These are phyloP conservation scores for Amanita muscaria DNA, from an alignment of 768 basidiomycete species.

Conservation along the genomic window DNA sequence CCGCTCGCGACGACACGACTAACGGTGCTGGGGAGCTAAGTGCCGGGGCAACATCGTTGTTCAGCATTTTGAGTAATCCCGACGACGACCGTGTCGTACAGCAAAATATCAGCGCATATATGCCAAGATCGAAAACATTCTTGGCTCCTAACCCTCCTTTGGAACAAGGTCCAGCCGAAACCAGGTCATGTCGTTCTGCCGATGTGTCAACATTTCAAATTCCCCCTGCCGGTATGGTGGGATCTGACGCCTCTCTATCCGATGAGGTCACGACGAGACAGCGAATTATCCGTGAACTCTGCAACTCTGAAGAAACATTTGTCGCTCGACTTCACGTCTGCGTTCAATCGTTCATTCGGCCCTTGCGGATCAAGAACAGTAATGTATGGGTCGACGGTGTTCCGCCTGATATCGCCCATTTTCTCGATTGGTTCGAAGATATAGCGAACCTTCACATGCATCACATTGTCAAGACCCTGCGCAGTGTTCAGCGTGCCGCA, in stretches of 20 bases:
- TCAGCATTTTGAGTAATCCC: slow-evolving; percentile 28
- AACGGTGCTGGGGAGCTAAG: slow-evolving; percentile 31
- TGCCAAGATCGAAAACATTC: not conserved
- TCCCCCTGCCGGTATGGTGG: too few species aligned
- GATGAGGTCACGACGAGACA: slow-evolving; percentile 12
- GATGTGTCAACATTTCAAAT: not conserved
- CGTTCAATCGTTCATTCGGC: slow-evolving; percentile 65
- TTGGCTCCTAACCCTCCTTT: not conserved
- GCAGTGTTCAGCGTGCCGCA: slow-evolving; percentile 18
- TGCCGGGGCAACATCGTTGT: slow-evolving; percentile 39
- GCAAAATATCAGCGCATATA: not conserved
- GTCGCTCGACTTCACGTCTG: slow-evolving; percentile 58
- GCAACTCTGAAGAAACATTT: slow-evolving; percentile 60
- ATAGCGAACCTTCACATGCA: slow-evolving; percentile 65
- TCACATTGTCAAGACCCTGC: slow-evolving; percentile 46
- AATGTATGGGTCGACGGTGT: slow-evolving; percentile 77
- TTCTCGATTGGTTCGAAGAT: slow-evolving; percentile 87
- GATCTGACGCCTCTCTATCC: not conserved
- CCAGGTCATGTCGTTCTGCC: too few species aligned
- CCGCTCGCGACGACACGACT: not conserved
- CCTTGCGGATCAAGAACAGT: slow-evolving; percentile 63
- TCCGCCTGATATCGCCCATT: slow-evolving; percentile 54
- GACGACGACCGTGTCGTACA: slow-evolving; percentile 7
- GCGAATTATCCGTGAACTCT: slow-evolving; percentile 50
- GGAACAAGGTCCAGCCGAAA: not conserved